phyloP scores from a whole-genome alignment of 2,329 filamentous ascomycete species.

The Pseudonectria foliicola region DNA sequence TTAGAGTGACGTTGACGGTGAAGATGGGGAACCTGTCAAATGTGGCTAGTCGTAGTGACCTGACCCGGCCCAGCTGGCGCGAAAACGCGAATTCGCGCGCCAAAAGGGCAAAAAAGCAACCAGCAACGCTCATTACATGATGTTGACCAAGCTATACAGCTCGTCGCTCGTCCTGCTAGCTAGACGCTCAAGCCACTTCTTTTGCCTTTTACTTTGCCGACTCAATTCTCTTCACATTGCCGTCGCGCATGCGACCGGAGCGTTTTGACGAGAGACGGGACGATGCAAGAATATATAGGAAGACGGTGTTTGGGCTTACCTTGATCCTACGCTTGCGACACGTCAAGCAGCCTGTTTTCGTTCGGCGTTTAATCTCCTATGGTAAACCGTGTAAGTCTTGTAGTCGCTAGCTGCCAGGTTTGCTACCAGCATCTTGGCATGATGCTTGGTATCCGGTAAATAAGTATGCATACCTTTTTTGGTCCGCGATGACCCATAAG shows the following conservation, averaged over 20 bases:
- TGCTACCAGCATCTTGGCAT: no score
- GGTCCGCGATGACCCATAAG: constrained; percentile 42
- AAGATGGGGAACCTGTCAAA: constrained; percentile 15
- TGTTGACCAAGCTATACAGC: no score
- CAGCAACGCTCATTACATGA: background rate
- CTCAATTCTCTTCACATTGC: background rate
- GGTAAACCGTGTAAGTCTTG: background rate
- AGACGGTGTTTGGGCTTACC: constrained; percentile 35
- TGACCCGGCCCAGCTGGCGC: background rate
- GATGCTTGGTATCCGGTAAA: no score
- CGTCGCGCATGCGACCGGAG: no score
- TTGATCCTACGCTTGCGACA: constrained; percentile 57
- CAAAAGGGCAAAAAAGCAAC: constrained; percentile 1
- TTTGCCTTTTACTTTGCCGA: constrained; percentile 4
- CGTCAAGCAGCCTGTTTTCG: constrained; percentile 56
- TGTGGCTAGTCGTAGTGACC: background rate
- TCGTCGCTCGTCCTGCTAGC: no score
- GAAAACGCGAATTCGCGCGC: background rate
- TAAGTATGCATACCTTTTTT: constrained; percentile 44
- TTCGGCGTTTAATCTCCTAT: constrained; percentile 56
- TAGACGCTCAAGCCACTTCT: constrained; percentile 1
- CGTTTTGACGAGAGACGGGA: constrained; percentile 1
- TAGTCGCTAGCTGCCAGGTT: no score
- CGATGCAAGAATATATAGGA: constrained; percentile 8
- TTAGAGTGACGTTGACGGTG: constrained; percentile 17